Evolutionary conservation across 768 basidiomycete species (phyloP).

Genomic region (Chlorophyllum brunneum): DNA sequence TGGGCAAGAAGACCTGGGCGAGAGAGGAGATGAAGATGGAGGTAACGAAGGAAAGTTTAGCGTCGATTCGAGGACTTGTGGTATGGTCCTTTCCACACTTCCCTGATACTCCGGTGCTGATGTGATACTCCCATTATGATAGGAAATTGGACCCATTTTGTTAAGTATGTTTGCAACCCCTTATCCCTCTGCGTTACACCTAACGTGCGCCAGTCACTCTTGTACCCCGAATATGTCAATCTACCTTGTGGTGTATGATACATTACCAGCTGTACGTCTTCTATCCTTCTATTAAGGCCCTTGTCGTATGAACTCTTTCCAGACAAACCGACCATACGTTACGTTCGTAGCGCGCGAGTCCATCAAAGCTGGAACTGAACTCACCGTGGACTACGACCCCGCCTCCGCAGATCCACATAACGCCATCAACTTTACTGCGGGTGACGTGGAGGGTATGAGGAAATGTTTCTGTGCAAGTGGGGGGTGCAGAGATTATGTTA

Average conservation of each 20-base stretch:
- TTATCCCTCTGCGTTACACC: neutral
- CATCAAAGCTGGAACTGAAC: constrained; percentile 50
- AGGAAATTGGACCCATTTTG: constrained; percentile 78
- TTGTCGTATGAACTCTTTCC: neutral
- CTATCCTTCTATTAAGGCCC: neutral
- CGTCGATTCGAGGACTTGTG: constrained; percentile 50
- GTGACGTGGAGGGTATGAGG: constrained; percentile 12
- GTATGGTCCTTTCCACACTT: constrained; percentile 29
- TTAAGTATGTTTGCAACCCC: constrained; percentile 47
- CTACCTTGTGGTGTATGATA: constrained; percentile 60
- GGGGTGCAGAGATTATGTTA: constrained; percentile 9
- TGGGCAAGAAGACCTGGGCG: constrained; percentile 42
- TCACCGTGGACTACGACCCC: constrained; percentile 67
- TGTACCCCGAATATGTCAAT: constrained; percentile 58
- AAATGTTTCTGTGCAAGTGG: constrained; percentile 13
- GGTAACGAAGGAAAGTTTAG: constrained; percentile 36
- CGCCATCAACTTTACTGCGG: neutral
- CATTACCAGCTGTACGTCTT: constrained; percentile 45
- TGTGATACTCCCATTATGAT: neutral
- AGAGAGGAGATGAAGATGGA: constrained; percentile 26
- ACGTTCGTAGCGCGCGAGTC: constrained; percentile 49
- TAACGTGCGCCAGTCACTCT: constrained; percentile 49
- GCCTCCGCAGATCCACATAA: constrained; percentile 18
- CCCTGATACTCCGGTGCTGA: neutral
- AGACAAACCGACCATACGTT: constrained; percentile 62